These are phyloP conservation scores for Endotrypanum monterogeii DNA, from an alignment of 208 protist species.

Conservation along the genomic window DNA sequence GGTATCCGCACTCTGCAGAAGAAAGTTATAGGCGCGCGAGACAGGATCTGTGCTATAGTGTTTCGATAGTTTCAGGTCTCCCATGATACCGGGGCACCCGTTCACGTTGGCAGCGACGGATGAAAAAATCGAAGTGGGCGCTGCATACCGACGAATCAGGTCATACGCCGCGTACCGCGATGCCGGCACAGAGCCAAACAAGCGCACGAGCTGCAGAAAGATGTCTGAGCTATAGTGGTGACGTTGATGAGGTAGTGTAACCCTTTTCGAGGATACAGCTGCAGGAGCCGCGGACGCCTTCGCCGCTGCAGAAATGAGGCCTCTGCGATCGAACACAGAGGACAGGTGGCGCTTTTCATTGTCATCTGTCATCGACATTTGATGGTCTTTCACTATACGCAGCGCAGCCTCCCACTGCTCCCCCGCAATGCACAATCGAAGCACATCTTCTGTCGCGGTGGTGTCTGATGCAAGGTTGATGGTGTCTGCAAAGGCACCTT, in stretches of 20 bases:
- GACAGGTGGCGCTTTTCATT: neutral
- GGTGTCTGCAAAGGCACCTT: slow-evolving; percentile 23
- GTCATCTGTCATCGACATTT: neutral
- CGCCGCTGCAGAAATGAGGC: neutral
- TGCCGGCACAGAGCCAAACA: slow-evolving; percentile 20
- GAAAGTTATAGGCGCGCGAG: slow-evolving; percentile 46
- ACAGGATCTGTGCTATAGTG: slow-evolving; percentile 51
- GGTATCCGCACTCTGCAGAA: slow-evolving; percentile 42
- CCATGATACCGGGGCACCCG: neutral
- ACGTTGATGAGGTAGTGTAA: slow-evolving; percentile 1
- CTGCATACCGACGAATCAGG: slow-evolving; percentile 1
- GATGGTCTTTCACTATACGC: slow-evolving; percentile 23
- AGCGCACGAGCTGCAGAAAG: slow-evolving; percentile 26
- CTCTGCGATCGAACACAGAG: neutral
- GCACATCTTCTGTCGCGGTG: slow-evolving; percentile 35
- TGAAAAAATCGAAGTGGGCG: neutral
- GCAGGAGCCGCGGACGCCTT: neutral
- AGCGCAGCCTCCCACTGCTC: slow-evolving; percentile 63
- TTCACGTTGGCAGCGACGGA: neutral
- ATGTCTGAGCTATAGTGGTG: slow-evolving; percentile 26
- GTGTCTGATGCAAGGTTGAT: slow-evolving; percentile 30
- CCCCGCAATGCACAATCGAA: slow-evolving; percentile 44
- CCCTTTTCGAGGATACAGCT: neutral
- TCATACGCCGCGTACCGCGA: slow-evolving; percentile 7
- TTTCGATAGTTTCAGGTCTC: slow-evolving; percentile 32